A percentile compares a stretch with the other conserved stretches of the same genome.
Conservation (phyloP, 345 rosid species). For the Crucihimalaya himalaica region DNA sequence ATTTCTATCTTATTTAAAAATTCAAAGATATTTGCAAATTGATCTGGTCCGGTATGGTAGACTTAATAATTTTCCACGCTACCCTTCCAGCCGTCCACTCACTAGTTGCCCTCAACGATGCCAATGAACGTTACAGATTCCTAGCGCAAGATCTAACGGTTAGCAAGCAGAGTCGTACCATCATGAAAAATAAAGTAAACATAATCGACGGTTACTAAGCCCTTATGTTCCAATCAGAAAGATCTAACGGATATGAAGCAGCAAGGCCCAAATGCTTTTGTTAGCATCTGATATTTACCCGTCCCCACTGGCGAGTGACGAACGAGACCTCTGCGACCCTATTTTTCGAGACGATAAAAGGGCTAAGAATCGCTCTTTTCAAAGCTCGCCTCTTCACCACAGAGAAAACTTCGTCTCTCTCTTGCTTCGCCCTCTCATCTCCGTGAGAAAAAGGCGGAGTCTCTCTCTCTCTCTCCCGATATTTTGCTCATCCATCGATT, state of each 20-base stretch:
- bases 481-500: conserved; percentile 25
- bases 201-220: not conserved
- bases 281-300: not conserved
- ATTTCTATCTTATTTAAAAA: not conserved
- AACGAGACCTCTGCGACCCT: conserved; percentile 8
- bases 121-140: conserved; percentile 9
- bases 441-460: conserved; percentile 46
- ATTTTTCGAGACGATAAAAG: conserved; percentile 41
- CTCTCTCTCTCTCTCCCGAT: conserved; percentile 34
- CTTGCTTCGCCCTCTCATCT: conserved; percentile 22
- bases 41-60: conserved; percentile 13
- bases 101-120: conserved; percentile 16
- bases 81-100: conserved; percentile 14
- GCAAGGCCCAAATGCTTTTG: not conserved
- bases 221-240: not conserved
- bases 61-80: conserved; percentile 13
- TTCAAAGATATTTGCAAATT: conserved; percentile 15
- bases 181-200: not conserved
- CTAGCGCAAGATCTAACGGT: conserved; percentile 25
- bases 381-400: conserved; percentile 39
- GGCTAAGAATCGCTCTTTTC: conserved; percentile 19
- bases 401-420: conserved; percentile 10
- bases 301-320: conserved; percentile 24
- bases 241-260: conserved; percentile 6
- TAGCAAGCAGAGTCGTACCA: not conserved